Base-by-base conservation (phyloP, 805 yeast genomes). In the Pichia cabralensis region DNA sequence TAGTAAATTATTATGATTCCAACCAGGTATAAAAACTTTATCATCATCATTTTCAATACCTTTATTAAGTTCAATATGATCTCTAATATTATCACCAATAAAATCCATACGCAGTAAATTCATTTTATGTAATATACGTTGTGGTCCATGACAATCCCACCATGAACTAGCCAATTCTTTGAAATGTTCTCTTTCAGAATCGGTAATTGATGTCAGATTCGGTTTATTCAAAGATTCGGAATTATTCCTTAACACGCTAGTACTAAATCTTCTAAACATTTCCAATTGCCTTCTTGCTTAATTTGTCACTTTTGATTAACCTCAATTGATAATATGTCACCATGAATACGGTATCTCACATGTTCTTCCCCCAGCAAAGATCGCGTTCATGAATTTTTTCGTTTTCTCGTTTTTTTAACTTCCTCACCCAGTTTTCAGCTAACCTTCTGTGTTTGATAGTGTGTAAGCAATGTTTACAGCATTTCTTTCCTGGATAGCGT, bases 101-200 rank as follows among this genome's bases (percentile, higher is more conserved):
- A 86, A 92, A 54, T 86, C 96, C 80, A 89, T 70, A 43, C 98
- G 64, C 34, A 84, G 64, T 32, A 84, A 63, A 54, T 92, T 92
- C 98, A 92, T 89, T 59, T 86, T 82, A 59, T 92, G 97, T 28
- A 92, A 67, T 36, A 92, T 83, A 26, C 98, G 64, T 53, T 92
- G 97, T 2, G 96, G 80, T 1, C 98, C 98, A 43, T 76, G 60
- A 11, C 82, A 76, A 48, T 92, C 95, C 98, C 99, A 92, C 99
- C 99, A 92, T n/a, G 84, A 59, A n/a, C 80, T 65, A 1, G 99
- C 98, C 29, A 92, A 64, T 22, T 78, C 73, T 46, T 82, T 76
- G 58, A 92, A 92, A 56, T 92, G 97, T 8, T 69, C 58, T 55
- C 78, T 65, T 52, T 89, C 97, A 6, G 76, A 74, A 7, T 60